Evolutionary conservation across 2,329 filamentous ascomycete species (phyloP).

Genomic region (Diaporthe citriasiana): DNA sequence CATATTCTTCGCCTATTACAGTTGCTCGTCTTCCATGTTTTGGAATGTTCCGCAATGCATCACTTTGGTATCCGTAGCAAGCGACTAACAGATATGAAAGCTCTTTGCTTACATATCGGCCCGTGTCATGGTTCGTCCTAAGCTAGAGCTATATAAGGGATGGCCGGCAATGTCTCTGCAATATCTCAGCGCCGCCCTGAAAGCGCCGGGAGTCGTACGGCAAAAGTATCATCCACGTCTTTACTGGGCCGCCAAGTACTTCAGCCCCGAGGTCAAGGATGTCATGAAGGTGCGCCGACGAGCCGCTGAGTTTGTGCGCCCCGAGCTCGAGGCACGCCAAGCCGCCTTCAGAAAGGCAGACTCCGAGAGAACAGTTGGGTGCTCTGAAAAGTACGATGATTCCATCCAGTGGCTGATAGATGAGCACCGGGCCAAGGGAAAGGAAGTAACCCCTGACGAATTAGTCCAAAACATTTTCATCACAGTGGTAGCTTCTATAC

Average conservation of each 20-base stretch:
- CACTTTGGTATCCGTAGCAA: too few species aligned
- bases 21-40: too few species aligned
- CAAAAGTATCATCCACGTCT: conserved; percentile 42
- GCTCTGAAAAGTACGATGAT: conserved; percentile 42
- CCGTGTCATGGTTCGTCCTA: conserved; percentile 45
- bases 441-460: conserved; percentile 42
- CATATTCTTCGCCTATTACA: too few species aligned
- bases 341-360: not conserved
- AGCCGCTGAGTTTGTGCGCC: conserved; percentile 44
- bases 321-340: conserved; percentile 43
- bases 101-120: conserved; percentile 42
- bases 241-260: conserved; percentile 45
- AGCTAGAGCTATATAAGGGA: conserved; percentile 44
- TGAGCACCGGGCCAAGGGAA: conserved; percentile 43
- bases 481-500: conserved; percentile 45
- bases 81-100: too few species aligned
- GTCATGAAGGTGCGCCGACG: conserved; percentile 33
- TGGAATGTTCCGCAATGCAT: too few species aligned
- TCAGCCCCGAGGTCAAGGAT: conserved; percentile 42
- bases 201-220: conserved; percentile 42
- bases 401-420: conserved; percentile 45
- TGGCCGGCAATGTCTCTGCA: conserved; percentile 42
- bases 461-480: conserved; percentile 44
- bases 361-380: not conserved
- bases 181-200: conserved; percentile 43